Evolutionary conservation across 257 asterid genomes (phyloP), one percentile per base, ranked within the genome.

Genomic region (Solanum ahanhuiri): DNA sequence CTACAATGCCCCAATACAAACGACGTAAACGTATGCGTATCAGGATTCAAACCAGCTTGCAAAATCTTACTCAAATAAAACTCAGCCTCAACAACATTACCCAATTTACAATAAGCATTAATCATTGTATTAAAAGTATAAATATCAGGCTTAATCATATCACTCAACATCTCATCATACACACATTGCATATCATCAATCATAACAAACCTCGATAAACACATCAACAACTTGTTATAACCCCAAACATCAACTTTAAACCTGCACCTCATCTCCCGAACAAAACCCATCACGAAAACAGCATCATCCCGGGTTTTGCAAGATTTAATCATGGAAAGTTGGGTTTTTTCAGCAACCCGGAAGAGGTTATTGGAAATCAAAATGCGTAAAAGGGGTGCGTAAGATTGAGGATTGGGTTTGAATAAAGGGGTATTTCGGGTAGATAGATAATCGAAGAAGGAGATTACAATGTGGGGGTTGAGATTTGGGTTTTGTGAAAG

Each of bases 111-210:
- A 70, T 86, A 92, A 6, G 88, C 97, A 88, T 93, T 92, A 83
- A 95, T 93, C 93, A 95, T 88, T 25, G 97, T 91, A 88, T 95
- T 93, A 66, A 92, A 93, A 14, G 98, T 93, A 86, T 93, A 93
- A 37, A 95, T 90, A 91, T 95, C 94, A 0, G 96, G 98, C 4
- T 89, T 85, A 79, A 95, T 77, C 88, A 91, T 86, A 87, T 92
- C 94, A 30, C 91, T 89, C 89, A 91, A 87, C 94, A 93, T 93
- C 89, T 92, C 93, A 67, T 12, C 22, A 87, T 92, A 95, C 88
- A 93, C 89, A 88, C 90, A 84, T 86, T 93, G 89, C 94, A 93
- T 93, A 93, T 91, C 95, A 72, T 89, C 91, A 85, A 93, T 70
- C 95, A 93, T 87, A 82, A 88, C 58, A 87, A 92, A 91, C 66